Conservation (phyloP, 2,329 filamentous ascomycete genomes). For the Truncatella angustata region DNA sequence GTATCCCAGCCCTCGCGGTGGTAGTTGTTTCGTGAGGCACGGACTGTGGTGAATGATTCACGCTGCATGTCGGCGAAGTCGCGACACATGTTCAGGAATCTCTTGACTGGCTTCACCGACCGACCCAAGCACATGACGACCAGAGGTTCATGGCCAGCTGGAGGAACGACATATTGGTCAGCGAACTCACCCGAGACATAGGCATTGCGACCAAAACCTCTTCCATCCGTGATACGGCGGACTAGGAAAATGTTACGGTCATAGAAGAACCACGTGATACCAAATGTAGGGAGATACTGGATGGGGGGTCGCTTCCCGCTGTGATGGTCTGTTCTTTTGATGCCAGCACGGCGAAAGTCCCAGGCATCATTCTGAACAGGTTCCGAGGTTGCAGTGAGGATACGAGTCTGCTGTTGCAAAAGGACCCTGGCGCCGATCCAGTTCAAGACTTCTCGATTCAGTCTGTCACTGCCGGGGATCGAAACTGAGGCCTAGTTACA, state of each 20-base stretch:
- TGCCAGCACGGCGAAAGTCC: constrained; percentile 20
- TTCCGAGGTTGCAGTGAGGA: constrained; percentile 34
- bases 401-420: constrained; percentile 25
- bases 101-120: constrained; percentile 28
- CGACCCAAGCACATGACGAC: constrained; percentile 38
- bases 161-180: constrained; percentile 32
- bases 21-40: constrained; percentile 25
- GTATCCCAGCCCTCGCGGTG: constrained; percentile 32
- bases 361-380: constrained; percentile 29
- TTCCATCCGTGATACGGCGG: constrained; percentile 25
- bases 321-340: constrained; percentile 30
- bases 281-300: constrained; percentile 36
- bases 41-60: constrained; percentile 34
- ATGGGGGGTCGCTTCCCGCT: constrained; percentile 33
- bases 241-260: constrained; percentile 34
- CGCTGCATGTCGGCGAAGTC: constrained; percentile 32
- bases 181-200: constrained; percentile 18
- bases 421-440: constrained; percentile 36
- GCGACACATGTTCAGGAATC: constrained; percentile 28
- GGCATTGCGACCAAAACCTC: constrained; percentile 10
- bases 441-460: constrained; percentile 37
- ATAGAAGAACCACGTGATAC: constrained; percentile 34
- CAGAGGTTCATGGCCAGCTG: constrained; percentile 35
- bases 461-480: constrained; percentile 33
- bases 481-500: constrained; percentile 35